A percentile compares a stretch with the other conserved stretches of the same genome.
Evolutionary conservation across 2,329 filamentous ascomycete species (phyloP).

Genomic region (Penicillium sp.): DNA sequence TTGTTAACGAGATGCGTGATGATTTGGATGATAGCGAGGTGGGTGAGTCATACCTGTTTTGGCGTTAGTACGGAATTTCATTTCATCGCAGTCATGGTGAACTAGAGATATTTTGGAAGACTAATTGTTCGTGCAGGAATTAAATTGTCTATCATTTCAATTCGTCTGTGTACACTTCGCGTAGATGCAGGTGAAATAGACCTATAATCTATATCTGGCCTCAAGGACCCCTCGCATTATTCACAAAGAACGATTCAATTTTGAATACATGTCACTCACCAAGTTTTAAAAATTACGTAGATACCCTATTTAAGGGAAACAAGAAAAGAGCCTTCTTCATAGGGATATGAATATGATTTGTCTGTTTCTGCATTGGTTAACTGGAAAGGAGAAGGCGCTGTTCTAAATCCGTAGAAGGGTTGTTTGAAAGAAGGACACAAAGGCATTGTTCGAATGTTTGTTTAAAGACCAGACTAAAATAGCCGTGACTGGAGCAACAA

Average conservation of each 20-base stretch:
- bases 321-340: neutral
- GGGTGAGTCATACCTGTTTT: slow-evolving; percentile 3
- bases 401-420: neutral
- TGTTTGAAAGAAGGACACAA: neutral
- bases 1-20: neutral
- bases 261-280: too few relatives aligned
- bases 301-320: neutral
- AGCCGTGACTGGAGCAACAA: neutral
- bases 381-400: neutral
- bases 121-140: neutral
- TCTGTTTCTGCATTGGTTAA: neutral
- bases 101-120: neutral
- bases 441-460: neutral
- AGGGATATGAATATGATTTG: too few relatives aligned
- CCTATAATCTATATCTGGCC: neutral
- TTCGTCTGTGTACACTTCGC: too few relatives aligned
- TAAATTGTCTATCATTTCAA: neutral
- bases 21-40: neutral
- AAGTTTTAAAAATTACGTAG: neutral
- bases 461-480: neutral
- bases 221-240: neutral
- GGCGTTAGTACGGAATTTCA: neutral
- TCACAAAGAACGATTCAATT: neutral
- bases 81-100: neutral
- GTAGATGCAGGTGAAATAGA: too few relatives aligned